Conservation (phyloP, 2,329 filamentous ascomycete species). For the Pleurostoma richardsiae region DNA sequence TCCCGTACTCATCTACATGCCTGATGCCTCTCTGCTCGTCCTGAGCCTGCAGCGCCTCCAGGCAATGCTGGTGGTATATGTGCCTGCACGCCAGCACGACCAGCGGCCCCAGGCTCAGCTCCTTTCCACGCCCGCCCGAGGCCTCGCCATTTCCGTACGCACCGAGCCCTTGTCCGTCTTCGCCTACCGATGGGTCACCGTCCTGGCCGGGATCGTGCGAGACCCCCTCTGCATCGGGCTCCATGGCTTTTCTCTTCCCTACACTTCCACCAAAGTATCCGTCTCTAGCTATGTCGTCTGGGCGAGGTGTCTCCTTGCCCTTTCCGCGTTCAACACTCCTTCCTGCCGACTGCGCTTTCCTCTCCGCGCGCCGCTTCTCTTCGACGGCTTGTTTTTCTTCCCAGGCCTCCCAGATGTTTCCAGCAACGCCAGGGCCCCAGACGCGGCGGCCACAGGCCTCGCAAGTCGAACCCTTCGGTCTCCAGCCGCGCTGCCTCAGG, state of each 20-base stretch:
- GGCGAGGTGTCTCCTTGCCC: conserved; percentile 15
- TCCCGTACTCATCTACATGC: conserved; percentile 34
- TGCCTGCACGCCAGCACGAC: conserved; percentile 67
- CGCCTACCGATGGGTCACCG: conserved; percentile 1
- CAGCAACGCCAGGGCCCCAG: conserved; percentile 84
- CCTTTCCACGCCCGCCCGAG: conserved; percentile 18
- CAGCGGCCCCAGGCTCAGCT: conserved; percentile 56
- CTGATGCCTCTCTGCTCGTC: conserved; percentile 29
- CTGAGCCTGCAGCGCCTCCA: conserved; percentile 59
- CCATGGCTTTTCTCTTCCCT: conserved; percentile 28
- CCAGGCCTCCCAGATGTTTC: conserved; percentile 77
- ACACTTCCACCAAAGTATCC: conserved; percentile 13
- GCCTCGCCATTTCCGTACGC: conserved; percentile 7
- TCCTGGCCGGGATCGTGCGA: conserved; percentile 24
- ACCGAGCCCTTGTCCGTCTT: no score
- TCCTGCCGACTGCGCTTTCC: conserved; percentile 25
- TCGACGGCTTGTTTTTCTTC: conserved; percentile 54
- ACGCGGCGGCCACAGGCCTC: conserved; percentile 77
- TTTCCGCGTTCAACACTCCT: conserved; percentile 7
- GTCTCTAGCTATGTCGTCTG: conserved; percentile 19
- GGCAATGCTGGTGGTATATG: conserved; percentile 63
- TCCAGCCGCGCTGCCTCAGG: conserved; percentile 81
- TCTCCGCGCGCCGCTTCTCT: conserved; percentile 36
- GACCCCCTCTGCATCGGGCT: conserved; percentile 23
- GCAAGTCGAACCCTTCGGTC: conserved; percentile 79